A percentile compares a stretch with the other conserved stretches of the same genome.
phyloP scores from a whole-genome alignment of 306 rosid species.

The Sicyos edulis region DNA sequence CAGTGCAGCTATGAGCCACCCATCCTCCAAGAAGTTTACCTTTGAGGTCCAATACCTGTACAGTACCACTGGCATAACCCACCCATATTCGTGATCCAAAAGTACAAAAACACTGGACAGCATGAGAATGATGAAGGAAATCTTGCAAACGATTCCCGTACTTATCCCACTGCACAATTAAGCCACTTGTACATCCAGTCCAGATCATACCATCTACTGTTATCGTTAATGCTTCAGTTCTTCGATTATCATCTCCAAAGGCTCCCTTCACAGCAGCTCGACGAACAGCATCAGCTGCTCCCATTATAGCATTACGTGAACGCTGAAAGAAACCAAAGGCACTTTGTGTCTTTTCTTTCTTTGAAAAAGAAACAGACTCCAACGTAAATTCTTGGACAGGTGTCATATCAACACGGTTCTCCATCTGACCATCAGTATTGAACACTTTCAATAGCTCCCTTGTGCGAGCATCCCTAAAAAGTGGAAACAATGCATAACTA shows the following conservation, averaged over 20 bases:
- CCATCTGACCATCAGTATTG: conserved; percentile 80
- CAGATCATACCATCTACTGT: conserved; percentile 82
- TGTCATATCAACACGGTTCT: conserved; percentile 64
- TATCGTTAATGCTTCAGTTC: conserved; percentile 67
- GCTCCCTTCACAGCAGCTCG: conserved; percentile 84
- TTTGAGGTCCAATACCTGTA: conserved; percentile 72
- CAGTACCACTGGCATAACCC: conserved; percentile 68
- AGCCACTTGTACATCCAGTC: conserved; percentile 87
- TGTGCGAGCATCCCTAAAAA: conserved; percentile 70
- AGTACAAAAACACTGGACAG: conserved; percentile 82
- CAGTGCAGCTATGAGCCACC: conserved; percentile 78
- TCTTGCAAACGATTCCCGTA: conserved; percentile 84
- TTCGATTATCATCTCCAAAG: conserved; percentile 82
- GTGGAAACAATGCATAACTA: neutral
- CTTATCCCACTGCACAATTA: conserved; percentile 86
- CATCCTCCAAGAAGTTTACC: conserved; percentile 78
- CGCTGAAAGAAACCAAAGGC: conserved; percentile 92
- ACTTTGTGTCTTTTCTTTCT: conserved; percentile 68
- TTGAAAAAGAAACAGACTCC: conserved; percentile 52
- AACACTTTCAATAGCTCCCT: conserved; percentile 85
- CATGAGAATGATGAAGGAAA: conserved; percentile 49
- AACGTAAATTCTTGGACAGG: conserved; percentile 54
- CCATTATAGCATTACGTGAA: conserved; percentile 87
- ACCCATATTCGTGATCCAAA: conserved; percentile 80
- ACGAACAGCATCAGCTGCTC: conserved; percentile 97